A percentile compares a stretch with the other conserved stretches of the same genome.
phyloP scores from a whole-genome alignment of 1,284 basidiomycete species.

The Fomitopsis pinicola region DNA sequence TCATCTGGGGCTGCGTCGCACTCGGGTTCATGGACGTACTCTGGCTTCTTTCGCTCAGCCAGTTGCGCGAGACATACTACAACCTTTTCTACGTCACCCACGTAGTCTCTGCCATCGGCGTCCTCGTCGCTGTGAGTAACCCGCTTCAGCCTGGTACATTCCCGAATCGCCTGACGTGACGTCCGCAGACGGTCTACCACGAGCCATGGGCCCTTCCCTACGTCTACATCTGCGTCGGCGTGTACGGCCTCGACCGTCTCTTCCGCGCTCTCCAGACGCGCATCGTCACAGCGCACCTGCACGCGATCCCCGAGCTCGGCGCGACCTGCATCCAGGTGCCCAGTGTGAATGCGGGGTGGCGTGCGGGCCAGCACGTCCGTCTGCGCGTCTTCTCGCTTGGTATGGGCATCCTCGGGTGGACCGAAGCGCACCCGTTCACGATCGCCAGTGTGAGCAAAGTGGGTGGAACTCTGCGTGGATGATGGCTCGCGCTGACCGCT shows the following conservation, averaged over 20 bases:
- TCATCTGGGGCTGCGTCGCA: conserved; percentile 43
- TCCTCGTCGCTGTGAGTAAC: conserved; percentile 13
- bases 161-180: conserved; percentile 17
- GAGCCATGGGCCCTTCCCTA: conserved; percentile 39
- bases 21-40: conserved; percentile 51
- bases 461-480: neutral
- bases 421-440: conserved; percentile 67
- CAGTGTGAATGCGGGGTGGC: conserved; percentile 69
- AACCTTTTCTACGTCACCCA: conserved; percentile 53
- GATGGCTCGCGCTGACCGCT: neutral
- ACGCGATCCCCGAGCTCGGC: conserved; percentile 50
- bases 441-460: conserved; percentile 50
- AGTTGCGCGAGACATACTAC: conserved; percentile 48
- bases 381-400: conserved; percentile 57
- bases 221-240: conserved; percentile 41
- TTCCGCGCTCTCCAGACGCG: conserved; percentile 65
- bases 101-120: conserved; percentile 33
- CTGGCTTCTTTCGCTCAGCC: conserved; percentile 48
- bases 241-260: conserved; percentile 63
- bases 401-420: conserved; percentile 53
- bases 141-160: conserved; percentile 14
- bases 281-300: conserved; percentile 50
- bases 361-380: conserved; percentile 79
- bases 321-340: conserved; percentile 58
- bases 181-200: conserved; percentile 36